A percentile compares a stretch with the other conserved stretches of the same genome.
phyloP scores from a whole-genome alignment of 495 filamentous ascomycete genomes.

The Haplographium delicatum region DNA sequence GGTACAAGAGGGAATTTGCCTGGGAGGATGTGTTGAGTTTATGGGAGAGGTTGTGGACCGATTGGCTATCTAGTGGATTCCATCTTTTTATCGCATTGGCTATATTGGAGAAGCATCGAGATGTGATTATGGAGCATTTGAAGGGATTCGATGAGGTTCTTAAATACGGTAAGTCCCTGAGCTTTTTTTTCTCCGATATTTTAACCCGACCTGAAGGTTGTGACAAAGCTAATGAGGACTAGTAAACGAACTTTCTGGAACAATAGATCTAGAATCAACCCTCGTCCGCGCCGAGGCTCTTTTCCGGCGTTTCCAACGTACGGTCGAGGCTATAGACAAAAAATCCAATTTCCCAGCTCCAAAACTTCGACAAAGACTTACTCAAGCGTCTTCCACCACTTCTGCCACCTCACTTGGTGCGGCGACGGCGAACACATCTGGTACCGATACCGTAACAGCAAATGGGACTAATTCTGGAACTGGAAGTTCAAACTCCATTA shows the following conservation, averaged over 20 bases:
- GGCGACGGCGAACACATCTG: conserved; percentile 11
- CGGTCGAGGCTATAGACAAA: conserved; percentile 86
- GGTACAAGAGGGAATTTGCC: conserved; percentile 96
- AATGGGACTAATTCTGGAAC: conserved; percentile 12
- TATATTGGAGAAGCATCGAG: conserved; percentile 90
- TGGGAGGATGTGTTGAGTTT: conserved; percentile 82
- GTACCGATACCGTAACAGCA: conserved; percentile 16
- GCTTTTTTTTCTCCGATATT: neutral
- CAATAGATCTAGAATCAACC: conserved; percentile 81
- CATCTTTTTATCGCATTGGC: conserved; percentile 92
- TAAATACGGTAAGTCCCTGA: conserved; percentile 71
- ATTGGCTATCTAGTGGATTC: conserved; percentile 80
- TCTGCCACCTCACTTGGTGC: conserved; percentile 3
- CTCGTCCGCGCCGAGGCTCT: conserved; percentile 83
- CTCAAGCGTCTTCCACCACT: neutral
- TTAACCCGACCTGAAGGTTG: no score
- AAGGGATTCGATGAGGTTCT: conserved; percentile 95
- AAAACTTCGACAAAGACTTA: conserved; percentile 44
- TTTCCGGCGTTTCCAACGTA: conserved; percentile 79
- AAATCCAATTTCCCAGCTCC: conserved; percentile 71
- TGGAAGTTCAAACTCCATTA: neutral
- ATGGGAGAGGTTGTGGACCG: conserved; percentile 95
- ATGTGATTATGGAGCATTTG: conserved; percentile 91
- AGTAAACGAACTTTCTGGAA: conserved; percentile 94
- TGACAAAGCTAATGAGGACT: conserved; percentile 11